Evolutionary conservation across 1,139 yeast genomes (phyloP), one percentile per base, ranked within the genome.

Genomic region (Geotrichum australiense): DNA sequence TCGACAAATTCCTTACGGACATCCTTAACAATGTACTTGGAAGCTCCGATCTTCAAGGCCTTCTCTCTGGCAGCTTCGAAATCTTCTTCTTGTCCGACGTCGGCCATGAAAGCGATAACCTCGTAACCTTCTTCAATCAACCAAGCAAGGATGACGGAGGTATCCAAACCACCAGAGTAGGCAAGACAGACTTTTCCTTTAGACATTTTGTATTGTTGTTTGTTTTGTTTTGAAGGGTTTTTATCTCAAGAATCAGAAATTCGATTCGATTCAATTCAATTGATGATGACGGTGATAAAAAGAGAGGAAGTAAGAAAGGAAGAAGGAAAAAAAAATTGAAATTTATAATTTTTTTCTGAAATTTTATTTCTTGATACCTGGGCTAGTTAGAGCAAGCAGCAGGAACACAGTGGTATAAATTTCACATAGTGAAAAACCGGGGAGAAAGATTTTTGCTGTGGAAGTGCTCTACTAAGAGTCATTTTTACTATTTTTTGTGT

Each of bases 181-280:
- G 98, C 98, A 66, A 91, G 80, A 77, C 97, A 89, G 69, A 89
- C 97, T 71, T 89, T 89, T 65, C 97, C 97, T 70, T 89, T 89
- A 47, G 94, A 81, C 96, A 87, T 86, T 58, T 35, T 51, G 6
- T 22, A 23, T 24, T 15, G 10, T 16, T 12, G 10, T 6, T 11
- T 35, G 35, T 36, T 20, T 34, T 11, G 22, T 20, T 14, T 30
- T 20, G 15, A 12, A 27, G 5, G n/a, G n/a, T n/a, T n/a, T n/a
- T n/a, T n/a, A n/a, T n/a, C n/a, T 14, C 8, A 28, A 28, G 12
- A n/a, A n/a, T n/a, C n/a, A n/a, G n/a, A n/a, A 12, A 20, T 10
- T n/a, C 10, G 31, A 15, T 16, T 18, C 14, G 19, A 6, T 15
- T 12, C 3, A 12, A n/a, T n/a, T n/a, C n/a, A n/a, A n/a, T n/a